Evolutionary conservation across 2,329 filamentous ascomycete species (phyloP), one percentile per base, ranked within the genome.

Genomic region (Exophiala aquamarina): DNA sequence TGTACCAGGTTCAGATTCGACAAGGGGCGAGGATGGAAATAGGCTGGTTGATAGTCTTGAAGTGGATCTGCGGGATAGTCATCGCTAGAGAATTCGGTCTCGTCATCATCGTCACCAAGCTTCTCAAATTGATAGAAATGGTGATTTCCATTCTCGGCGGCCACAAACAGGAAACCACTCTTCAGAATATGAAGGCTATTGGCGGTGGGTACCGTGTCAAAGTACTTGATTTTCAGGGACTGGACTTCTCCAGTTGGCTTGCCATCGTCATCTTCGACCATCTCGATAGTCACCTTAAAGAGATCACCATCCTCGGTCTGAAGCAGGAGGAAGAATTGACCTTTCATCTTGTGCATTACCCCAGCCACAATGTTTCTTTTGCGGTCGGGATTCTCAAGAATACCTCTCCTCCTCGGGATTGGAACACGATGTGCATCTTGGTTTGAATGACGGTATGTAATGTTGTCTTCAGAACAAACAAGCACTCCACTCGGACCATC

Each of bases 281-380:
- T 92, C 55, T 96, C 90, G 50, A 98, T 83, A 1, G 86, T 96
- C 40, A 97, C 80, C 66, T 97, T 97, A 78, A 98, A 97, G 5
- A 98, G 75, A 66, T 98, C 94, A n/a, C 93, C 93, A 65, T 98
- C 94, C 48, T 98, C 93, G 1, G 88, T 90, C 66, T 99, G 93
- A 1, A 98, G 73, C 2, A 99, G 79, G 66, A 97, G 95, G 74
- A 98, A 99, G 72, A 98, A 98, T 2, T 91, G 90, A 20, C 90
- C 90, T 61, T 93, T 92, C 65, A 96, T 84, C 67, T 94, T 95
- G 71, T 98, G 93, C 83, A 97, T 92, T n/a, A 95, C 90, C 40
- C 93, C 93, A 2, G 88, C 81, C 2, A 92, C 84, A 49, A 98
- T 93, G 23, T 76, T 83, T 20, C 93, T 85, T 67, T 95, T 96